Base-by-base conservation (phyloP, 179 eudicot species). In the Camellia oleifera region DNA sequence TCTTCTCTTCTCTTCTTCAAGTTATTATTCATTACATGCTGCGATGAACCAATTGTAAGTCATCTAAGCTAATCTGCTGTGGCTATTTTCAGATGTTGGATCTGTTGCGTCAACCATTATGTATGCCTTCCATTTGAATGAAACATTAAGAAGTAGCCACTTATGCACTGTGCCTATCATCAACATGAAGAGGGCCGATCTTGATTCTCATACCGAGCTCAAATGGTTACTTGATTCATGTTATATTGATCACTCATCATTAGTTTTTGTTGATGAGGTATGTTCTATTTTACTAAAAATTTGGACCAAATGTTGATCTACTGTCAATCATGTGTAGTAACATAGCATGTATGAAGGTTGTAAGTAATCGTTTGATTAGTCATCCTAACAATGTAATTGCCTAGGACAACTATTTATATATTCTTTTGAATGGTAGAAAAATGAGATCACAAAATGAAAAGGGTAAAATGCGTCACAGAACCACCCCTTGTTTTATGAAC, bases 171-270 rank as follows among this genome's bases (percentile, higher is more conserved):
- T 88, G 9, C 88, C 90, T 26, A 73, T 88, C 53, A 82, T 88
- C 69, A 88, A 88, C 82, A 82, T 86, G 84, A 88, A 84, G 84
- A 88, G 90, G 83, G 79, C 79, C 53, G 90, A 84, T 56, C 54
- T 88, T 14, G 64, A 77, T 65, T 82, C 83, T 66, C 83, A 72
- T 66, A 74, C 77, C 42, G 86, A 88, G 79, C 80, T 88, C 15
- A 79, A 74, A 65, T 88, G 90, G 90, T 77, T 88, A 10, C 78
- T 88, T 61, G 83, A 80, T 76, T 84, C 88, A 32, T 88, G 88
- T 75, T 67, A 65, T 60, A 63, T 88, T 78, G 87, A 86, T 77
- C 77, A 81, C 18, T 82, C 83, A 45, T 81, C 81, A 26, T 79
- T 88, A 62, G 42, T 88, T 63, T 88, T 88, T 40, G 63, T 84